A percentile compares a stretch with the other conserved stretches of the same genome.
phyloP scores from a whole-genome alignment of 2,329 filamentous ascomycete genomes.

The Aspergillus latus region DNA sequence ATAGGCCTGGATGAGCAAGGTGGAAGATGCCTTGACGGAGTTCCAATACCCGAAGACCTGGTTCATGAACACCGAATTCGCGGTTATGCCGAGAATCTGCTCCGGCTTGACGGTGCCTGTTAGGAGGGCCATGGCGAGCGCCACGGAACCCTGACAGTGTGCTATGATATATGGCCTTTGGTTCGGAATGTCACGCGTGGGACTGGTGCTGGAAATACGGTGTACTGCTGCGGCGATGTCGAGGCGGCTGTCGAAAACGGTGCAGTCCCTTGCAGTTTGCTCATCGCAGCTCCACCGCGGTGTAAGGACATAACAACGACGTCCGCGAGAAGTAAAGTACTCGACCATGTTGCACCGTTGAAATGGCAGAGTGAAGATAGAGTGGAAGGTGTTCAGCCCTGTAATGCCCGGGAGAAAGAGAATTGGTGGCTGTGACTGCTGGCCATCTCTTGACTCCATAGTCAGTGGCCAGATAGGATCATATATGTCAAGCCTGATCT shows the following conservation, averaged over 20 bases:
- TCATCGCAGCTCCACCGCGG: constrained; percentile 12
- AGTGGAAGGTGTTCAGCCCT: background rate
- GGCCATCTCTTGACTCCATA: too few species aligned
- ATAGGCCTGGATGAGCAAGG: constrained; percentile 10
- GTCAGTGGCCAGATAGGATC: background rate
- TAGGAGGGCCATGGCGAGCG: constrained; percentile 9
- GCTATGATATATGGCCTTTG: constrained; percentile 11
- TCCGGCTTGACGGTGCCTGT: constrained; percentile 4
- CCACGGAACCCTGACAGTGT: constrained; percentile 16
- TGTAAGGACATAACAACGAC: constrained; percentile 4
- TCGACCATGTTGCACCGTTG: constrained; percentile 12
- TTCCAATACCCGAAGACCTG: constrained; percentile 22
- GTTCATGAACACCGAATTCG: constrained; percentile 26
- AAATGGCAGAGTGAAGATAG: constrained; percentile 10
- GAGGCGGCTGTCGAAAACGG: constrained; percentile 11
- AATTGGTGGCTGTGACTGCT: background rate
- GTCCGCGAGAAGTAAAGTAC: constrained; percentile 5
- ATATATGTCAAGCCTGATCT: background rate
- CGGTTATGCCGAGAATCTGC: constrained; percentile 21
- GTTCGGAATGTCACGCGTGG: too few species aligned
- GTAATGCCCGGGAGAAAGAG: constrained; percentile 13
- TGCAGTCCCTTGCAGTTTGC: background rate
- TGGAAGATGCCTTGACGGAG: constrained; percentile 10
- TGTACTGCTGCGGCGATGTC: constrained; percentile 14
- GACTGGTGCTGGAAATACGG: background rate